Percentiles rank a stretch among this genome's conserved stretches.
These are phyloP conservation scores for Cercospora sp. DNA, from an alignment of 2,329 filamentous ascomycete species.

Conservation along the genomic window DNA sequence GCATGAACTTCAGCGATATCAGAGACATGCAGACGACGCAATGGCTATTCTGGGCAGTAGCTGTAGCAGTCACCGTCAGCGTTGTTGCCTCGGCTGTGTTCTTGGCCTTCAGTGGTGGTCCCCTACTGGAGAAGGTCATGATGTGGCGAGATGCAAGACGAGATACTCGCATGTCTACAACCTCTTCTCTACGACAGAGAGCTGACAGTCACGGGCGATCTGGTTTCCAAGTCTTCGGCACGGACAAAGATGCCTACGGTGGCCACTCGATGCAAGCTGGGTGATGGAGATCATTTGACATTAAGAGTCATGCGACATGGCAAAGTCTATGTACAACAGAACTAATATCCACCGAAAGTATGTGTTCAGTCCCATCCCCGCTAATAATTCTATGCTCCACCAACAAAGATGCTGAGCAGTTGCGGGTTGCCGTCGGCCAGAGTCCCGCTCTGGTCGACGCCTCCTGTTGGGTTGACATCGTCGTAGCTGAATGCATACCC, in stretches of 20 bases:
- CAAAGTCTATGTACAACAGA: background rate
- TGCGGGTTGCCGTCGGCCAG: conserved; percentile 47
- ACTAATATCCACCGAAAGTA: conserved; percentile 25
- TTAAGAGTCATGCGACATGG: background rate
- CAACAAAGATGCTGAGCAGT: conserved; percentile 51
- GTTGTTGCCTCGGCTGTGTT: conserved; percentile 44
- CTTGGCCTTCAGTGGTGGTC: conserved; percentile 46
- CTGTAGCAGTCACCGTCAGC: conserved; percentile 42
- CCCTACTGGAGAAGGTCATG: conserved; percentile 41
- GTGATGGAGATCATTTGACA: background rate
- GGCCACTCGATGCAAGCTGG: conserved; percentile 11
- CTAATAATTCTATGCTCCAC: conserved; percentile 38
- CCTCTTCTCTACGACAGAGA: conserved; percentile 21
- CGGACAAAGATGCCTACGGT: conserved; percentile 16
- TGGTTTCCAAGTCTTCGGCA: conserved; percentile 20
- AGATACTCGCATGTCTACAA: conserved; percentile 20
- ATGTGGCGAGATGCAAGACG: conserved; percentile 37
- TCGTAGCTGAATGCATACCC: conserved; percentile 71
- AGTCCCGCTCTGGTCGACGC: conserved; percentile 54
- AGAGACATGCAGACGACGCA: conserved; percentile 44
- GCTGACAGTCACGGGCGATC: conserved; percentile 4
- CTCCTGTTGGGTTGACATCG: conserved; percentile 53
- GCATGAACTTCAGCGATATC: conserved; percentile 48
- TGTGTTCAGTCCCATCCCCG: background rate
- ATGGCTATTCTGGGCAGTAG: conserved; percentile 45